Evolutionary conservation across 768 basidiomycete species (phyloP).

Genomic region (Auriscalpium microsporum): DNA sequence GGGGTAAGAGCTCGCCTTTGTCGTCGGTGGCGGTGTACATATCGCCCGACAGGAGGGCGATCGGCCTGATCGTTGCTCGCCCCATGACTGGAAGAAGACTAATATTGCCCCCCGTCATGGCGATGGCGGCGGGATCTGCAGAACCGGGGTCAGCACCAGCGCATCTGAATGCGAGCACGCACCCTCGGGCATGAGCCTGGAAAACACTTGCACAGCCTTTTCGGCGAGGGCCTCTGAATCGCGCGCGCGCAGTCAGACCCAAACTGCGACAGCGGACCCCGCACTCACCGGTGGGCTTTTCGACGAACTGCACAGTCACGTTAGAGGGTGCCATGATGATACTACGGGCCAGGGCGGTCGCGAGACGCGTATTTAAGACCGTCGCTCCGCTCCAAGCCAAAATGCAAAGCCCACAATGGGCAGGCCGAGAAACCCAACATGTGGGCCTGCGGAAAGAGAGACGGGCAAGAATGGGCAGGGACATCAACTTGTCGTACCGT

Average conservation of each 20-base stretch:
- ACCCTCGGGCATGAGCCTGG: background rate
- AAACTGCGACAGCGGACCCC: background rate
- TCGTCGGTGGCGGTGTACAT: slow-evolving; percentile 12
- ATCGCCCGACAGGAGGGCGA: slow-evolving; percentile 1
- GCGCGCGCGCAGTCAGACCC: background rate
- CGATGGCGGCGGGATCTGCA: slow-evolving; percentile 1
- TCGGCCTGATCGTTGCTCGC: background rate
- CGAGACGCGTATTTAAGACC: too few relatives aligned
- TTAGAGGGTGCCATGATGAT: background rate
- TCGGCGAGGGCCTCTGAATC: background rate
- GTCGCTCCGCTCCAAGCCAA: too few relatives aligned
- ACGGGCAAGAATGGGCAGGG: too few relatives aligned
- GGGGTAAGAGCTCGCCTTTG: slow-evolving; percentile 6
- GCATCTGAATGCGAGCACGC: background rate
- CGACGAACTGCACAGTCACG: background rate
- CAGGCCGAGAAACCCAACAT: too few relatives aligned
- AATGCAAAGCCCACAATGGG: too few relatives aligned
- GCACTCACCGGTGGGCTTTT: background rate
- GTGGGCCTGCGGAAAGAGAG: too few relatives aligned
- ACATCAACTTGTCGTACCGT: too few relatives aligned
- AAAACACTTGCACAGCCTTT: background rate
- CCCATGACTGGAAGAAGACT: background rate
- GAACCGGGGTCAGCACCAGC: background rate
- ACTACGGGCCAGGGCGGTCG: too few relatives aligned
- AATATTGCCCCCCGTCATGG: slow-evolving; percentile 2